Evolutionary conservation across 805 yeast genomes (phyloP).

Genomic region (Ogataea paradorogensis): DNA sequence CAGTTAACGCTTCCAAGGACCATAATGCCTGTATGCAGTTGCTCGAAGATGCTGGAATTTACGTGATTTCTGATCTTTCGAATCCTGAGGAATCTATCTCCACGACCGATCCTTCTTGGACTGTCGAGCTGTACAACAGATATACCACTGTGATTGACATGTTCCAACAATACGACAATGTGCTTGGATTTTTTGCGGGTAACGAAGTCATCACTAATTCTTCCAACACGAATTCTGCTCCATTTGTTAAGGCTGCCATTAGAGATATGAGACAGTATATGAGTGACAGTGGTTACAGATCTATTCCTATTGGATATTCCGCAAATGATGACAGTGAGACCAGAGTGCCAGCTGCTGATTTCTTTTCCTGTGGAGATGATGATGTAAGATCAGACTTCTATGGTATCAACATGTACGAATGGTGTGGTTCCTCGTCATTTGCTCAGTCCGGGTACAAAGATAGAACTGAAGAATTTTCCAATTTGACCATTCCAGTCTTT

Average conservation of each 20-base stretch:
- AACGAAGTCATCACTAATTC: conserved; percentile 90
- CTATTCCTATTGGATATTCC: conserved; percentile 91
- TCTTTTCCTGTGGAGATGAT: conserved; percentile 78
- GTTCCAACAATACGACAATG: conserved; percentile 72
- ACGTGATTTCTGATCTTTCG: conserved; percentile 85
- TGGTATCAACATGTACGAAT: conserved; percentile 84
- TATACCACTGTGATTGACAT: conserved; percentile 81
- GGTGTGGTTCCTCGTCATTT: conserved; percentile 74
- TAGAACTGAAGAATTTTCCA: conserved; percentile 68
- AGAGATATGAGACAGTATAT: conserved; percentile 85
- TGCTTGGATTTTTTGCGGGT: conserved; percentile 95
- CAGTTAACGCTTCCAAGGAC: conserved; percentile 65
- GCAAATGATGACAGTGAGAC: conserved; percentile 85
- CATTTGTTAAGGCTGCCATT: conserved; percentile 93
- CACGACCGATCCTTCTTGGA: conserved; percentile 79
- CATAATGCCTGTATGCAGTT: conserved; percentile 79
- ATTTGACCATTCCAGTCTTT: conserved; percentile 75
- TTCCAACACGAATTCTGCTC: conserved; percentile 83
- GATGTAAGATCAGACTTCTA: conserved; percentile 69
- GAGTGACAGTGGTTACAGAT: conserved; percentile 58
- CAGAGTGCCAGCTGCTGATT: conserved; percentile 75
- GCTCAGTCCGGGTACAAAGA: conserved; percentile 62
- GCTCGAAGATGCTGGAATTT: conserved; percentile 82
- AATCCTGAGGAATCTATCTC: conserved; percentile 79
- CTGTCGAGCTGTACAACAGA: conserved; percentile 63